phyloP scores from a whole-genome alignment of 225 moss, liverwort and hornwort species.

The Ulota crispa region DNA sequence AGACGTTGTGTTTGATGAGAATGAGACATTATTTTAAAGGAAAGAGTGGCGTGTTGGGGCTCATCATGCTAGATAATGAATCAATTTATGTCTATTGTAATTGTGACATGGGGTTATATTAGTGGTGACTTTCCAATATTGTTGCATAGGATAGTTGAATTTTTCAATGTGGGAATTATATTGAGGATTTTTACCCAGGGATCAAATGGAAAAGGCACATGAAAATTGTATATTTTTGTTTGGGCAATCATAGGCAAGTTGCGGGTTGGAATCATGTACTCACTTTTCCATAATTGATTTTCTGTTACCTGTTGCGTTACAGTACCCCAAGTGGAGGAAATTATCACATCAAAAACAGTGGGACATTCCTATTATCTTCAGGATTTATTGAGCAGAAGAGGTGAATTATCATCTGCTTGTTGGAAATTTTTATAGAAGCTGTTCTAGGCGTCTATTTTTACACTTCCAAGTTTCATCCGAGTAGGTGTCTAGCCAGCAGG shows the following conservation, averaged over 20 bases:
- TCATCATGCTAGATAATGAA: not conserved
- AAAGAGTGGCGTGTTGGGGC: not conserved
- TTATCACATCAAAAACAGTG: slow-evolving; percentile 55
- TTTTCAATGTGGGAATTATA: not conserved
- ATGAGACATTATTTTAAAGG: not conserved
- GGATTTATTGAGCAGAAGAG: slow-evolving; percentile 59
- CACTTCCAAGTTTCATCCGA: slow-evolving; percentile 3
- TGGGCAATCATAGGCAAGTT: not conserved
- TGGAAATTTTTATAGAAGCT: not conserved
- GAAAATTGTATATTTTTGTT: not conserved
- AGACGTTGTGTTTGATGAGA: not conserved
- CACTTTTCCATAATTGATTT: not conserved
- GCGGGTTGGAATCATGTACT: not conserved
- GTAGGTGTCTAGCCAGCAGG: slow-evolving; percentile 9
- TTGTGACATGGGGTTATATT: not conserved
- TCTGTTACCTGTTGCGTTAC: slow-evolving; percentile 18
- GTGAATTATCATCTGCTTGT: slow-evolving; percentile 30
- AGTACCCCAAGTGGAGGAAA: slow-evolving; percentile 72
- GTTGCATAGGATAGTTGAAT: not conserved
- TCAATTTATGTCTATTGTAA: not conserved
- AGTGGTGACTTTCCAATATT: not conserved
- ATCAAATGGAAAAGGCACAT: not conserved
- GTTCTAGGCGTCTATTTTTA: slow-evolving; percentile 20
- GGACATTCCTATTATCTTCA: slow-evolving; percentile 58
- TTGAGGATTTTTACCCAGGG: not conserved